These are phyloP conservation scores for Botrytis fabae DNA, from an alignment of 2,329 filamentous ascomycete species.

Conservation along the genomic window DNA sequence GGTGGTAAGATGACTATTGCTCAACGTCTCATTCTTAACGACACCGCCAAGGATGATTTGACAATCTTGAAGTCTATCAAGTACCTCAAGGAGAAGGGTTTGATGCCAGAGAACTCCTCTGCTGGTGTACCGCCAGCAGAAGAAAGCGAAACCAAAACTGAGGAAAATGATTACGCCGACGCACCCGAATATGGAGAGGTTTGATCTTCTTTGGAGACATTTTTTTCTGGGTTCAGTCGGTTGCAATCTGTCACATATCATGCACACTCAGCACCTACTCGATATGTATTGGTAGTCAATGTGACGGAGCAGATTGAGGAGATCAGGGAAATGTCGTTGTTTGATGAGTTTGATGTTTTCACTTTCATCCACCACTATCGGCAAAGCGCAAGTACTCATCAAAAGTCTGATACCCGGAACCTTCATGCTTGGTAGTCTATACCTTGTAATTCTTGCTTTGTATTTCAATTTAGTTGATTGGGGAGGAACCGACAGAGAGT, in stretches of 20 bases:
- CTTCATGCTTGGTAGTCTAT: slow-evolving; percentile 4
- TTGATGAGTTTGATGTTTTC: slow-evolving; percentile 25
- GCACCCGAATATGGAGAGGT: slow-evolving; percentile 29
- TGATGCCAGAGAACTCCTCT: slow-evolving; percentile 40
- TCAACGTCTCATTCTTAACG: slow-evolving; percentile 65
- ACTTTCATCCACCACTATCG: slow-evolving; percentile 3
- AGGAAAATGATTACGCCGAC: slow-evolving; percentile 37
- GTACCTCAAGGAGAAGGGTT: slow-evolving; percentile 55
- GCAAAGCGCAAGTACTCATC: slow-evolving; percentile 2
- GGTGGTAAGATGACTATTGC: slow-evolving; percentile 65
- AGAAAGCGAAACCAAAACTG: slow-evolving; percentile 28
- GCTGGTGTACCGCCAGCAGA: slow-evolving; percentile 33
- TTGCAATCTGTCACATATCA: neutral
- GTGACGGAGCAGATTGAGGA: slow-evolving; percentile 17
- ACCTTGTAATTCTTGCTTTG: slow-evolving; percentile 13
- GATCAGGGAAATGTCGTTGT: slow-evolving; percentile 25
- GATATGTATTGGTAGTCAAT: slow-evolving; percentile 21
- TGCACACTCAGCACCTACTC: neutral
- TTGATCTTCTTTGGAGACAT: slow-evolving; percentile 6
- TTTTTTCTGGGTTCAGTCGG: slow-evolving; percentile 9
- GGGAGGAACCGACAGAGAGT: neutral
- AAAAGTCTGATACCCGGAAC: slow-evolving; percentile 9
- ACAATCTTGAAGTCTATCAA: slow-evolving; percentile 66
- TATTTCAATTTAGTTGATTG: slow-evolving; percentile 12
- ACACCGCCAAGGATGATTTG: slow-evolving; percentile 67